Percentiles rank a stretch among this genome's conserved stretches.
phyloP scores from a whole-genome alignment of 768 basidiomycete genomes.

The Rhodotorula taiwanensis region DNA sequence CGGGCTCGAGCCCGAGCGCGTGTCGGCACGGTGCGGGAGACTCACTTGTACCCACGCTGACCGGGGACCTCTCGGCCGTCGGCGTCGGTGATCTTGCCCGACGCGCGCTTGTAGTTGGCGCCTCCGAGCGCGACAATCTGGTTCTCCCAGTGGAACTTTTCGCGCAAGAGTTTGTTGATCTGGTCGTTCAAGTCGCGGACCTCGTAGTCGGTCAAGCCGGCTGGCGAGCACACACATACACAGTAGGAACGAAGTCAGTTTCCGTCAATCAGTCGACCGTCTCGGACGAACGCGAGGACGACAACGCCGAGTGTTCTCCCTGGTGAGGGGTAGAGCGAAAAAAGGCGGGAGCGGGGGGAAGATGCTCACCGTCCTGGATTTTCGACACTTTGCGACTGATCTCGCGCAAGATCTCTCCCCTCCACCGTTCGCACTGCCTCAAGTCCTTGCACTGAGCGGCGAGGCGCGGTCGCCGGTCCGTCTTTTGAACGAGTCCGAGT shows the following conservation, averaged over 20 bases:
- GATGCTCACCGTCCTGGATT: conserved; percentile 77
- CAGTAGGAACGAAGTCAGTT: too few species aligned
- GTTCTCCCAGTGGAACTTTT: conserved; percentile 96
- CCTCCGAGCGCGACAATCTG: conserved; percentile 94
- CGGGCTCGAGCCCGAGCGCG: not conserved
- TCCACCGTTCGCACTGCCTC: conserved; percentile 88
- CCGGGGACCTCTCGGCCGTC: conserved; percentile 95
- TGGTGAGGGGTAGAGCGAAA: too few species aligned
- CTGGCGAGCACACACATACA: too few species aligned
- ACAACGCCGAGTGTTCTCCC: too few species aligned
- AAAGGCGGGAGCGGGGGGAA: not conserved
- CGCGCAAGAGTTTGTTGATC: conserved; percentile 89
- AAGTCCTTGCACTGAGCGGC: conserved; percentile 85
- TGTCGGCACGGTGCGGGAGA: too few species aligned
- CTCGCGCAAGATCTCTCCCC: conserved; percentile 89
- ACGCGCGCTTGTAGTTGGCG: conserved; percentile 89
- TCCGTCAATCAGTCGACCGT: too few species aligned
- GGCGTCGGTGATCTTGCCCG: conserved; percentile 81
- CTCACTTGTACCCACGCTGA: conserved; percentile 93
- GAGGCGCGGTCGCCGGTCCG: conserved; percentile 82
- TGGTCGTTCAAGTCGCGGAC: conserved; percentile 94
- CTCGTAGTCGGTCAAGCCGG: conserved; percentile 89
- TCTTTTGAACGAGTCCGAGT: conserved; percentile 72
- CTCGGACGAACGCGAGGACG: too few species aligned
- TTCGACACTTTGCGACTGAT: conserved; percentile 95